Base-by-base conservation (phyloP, 2,329 filamentous ascomycete genomes). In the Monosporascus sp. region DNA sequence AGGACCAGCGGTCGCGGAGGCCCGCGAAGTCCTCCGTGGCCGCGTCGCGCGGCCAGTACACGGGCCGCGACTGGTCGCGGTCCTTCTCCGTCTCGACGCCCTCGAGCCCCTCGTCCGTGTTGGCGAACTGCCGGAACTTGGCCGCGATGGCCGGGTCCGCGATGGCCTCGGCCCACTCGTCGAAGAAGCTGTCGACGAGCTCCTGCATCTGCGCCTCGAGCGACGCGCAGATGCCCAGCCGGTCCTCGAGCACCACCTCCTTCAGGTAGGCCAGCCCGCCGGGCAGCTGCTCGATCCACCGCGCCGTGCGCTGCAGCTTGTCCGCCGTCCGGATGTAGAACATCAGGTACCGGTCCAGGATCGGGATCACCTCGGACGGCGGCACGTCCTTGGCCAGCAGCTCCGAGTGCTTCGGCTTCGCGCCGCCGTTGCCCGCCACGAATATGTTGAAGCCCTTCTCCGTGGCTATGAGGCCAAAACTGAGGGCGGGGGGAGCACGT, bases 381-480 rank as follows among this genome's bases (percentile, higher is more conserved):
- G 89, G 83, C 0, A 96, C 90, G 62, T 96, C 90, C 67, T 91
- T 92, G 55, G 89, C 90, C 1, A 96, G 80, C 2, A 96, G 78
- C 62, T 95, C 89, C 1, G 87, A 84, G 67, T 96, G 91, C 38
- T 82, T 78, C 5, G 91, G 91, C 60, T 89, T 93, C 17, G 90
- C 90, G 54, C 92, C 91, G 50, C 91, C 91, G 66, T 96, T 96
- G 47, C 91, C 91, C 37, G 81, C 91, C 1, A 96, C 89, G 62
- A 91, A 96, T 68, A 96, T 85, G 71, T 96, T 96, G 81, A 89
- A 96, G 31, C 91, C 91, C 63, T 94, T 96, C 56, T 96, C 90
- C 0, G 90, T 95, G 15, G 91, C 90, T 53, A 96, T 96, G 48
- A 96, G 82, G 22, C 91, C 91, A 61, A 96, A 96, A 65, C 85